phyloP scores from a whole-genome alignment of 306 rosid genomes.

The Begonia masoniana region DNA sequence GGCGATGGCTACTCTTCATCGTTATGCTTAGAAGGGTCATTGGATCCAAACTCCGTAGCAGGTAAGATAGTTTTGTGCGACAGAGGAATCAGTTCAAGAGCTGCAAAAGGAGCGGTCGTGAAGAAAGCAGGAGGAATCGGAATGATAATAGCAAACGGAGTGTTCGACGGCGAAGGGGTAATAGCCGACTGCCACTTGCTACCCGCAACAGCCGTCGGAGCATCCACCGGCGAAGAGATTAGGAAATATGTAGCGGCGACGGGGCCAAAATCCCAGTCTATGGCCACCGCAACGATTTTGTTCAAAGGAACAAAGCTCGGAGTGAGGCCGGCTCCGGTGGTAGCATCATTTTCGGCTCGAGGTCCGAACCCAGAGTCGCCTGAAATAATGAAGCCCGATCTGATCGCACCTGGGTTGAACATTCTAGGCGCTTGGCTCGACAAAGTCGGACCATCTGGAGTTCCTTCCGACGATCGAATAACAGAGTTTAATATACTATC shows the following conservation, averaged over 20 bases:
- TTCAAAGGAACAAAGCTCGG: slow-evolving; percentile 59
- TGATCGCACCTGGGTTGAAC: slow-evolving; percentile 72
- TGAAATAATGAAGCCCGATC: slow-evolving; percentile 66
- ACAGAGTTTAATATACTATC: slow-evolving; percentile 69
- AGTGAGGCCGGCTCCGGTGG: slow-evolving; percentile 60
- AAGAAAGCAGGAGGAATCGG: slow-evolving; percentile 60
- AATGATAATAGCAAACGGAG: slow-evolving; percentile 56
- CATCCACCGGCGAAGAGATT: slow-evolving; percentile 38
- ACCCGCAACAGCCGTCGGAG: slow-evolving; percentile 64
- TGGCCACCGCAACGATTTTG: slow-evolving; percentile 25
- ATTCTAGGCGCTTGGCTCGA: slow-evolving; percentile 87
- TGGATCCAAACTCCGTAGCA: slow-evolving; percentile 32
- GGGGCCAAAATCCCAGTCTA: slow-evolving; percentile 8
- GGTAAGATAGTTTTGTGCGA: slow-evolving; percentile 64
- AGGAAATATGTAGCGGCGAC: slow-evolving; percentile 25
- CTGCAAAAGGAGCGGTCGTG: slow-evolving; percentile 60
- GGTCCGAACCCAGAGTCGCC: slow-evolving; percentile 69
- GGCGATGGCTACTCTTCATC: slow-evolving; percentile 52
- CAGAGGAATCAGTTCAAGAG: slow-evolving; percentile 55
- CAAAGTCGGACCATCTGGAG: slow-evolving; percentile 50
- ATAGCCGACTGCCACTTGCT: slow-evolving; percentile 66
- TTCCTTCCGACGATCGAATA: slow-evolving; percentile 30
- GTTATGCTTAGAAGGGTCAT: slow-evolving; percentile 53
- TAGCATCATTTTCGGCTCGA: slow-evolving; percentile 64
- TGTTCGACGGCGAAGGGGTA: slow-evolving; percentile 65